Percentiles rank a stretch among this genome's conserved stretches.
Evolutionary conservation across 148 eudicot species (phyloP).

Genomic region (Nyssa sinensis): DNA sequence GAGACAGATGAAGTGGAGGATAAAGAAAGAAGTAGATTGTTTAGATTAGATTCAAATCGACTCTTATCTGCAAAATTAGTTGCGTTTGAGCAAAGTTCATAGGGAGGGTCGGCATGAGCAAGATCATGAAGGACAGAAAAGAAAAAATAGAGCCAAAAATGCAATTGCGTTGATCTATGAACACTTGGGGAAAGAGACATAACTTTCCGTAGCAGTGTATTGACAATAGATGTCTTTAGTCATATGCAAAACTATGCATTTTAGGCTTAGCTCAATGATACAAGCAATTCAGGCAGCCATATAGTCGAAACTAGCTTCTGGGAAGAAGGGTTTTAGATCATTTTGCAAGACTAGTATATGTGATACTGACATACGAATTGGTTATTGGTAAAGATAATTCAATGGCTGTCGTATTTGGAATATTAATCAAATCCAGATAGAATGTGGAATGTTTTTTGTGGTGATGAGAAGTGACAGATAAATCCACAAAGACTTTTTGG

Average conservation of each 20-base stretch:
- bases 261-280: background rate
- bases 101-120: background rate
- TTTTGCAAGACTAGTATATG: background rate
- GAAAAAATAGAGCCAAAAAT: background rate
- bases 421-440: background rate
- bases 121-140: background rate
- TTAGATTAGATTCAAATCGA: background rate
- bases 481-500: too few species aligned
- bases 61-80: background rate
- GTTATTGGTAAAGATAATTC: too few species aligned
- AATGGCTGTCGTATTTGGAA: background rate
- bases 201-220: background rate
- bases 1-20: constrained; percentile 13
- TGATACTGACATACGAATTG: background rate
- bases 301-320: background rate
- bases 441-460: too few species aligned
- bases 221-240: background rate
- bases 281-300: too few species aligned
- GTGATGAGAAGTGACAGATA: too few species aligned
- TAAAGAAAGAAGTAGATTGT: constrained; percentile 8
- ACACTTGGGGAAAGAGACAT: background rate
- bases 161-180: background rate
- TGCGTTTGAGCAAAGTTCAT: background rate
- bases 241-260: background rate
- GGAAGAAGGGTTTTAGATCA: background rate